Evolutionary conservation across 768 basidiomycete genomes (phyloP), one percentile per base, ranked within the genome.

Genomic region (Mycena rebaudengoi): DNA sequence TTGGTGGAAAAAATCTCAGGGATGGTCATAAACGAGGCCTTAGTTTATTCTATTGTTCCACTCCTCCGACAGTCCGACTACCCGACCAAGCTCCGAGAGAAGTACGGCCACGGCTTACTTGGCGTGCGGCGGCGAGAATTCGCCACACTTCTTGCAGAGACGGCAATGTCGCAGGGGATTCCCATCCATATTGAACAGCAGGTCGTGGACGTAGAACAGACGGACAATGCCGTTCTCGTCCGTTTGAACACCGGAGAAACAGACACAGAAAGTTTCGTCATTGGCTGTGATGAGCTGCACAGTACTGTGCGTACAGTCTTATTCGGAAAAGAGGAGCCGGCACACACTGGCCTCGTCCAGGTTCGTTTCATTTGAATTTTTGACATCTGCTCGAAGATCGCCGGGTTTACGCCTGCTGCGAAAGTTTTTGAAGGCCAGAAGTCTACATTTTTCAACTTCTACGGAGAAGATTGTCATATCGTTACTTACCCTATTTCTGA

Each of bases 241-340:
- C 66, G 41, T 5, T 79, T 83, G 62, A 71, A 68, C 33, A 78
- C 79, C 49, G 82, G 80, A 10, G 62, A 62, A 21, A 70, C 57
- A 44, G 80, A 77, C 43, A 74, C 65, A 0, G 81, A 76, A 7
- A 76, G 75, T 59, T 76, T 84, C 52, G 74, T 82, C 5, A 73
- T 82, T 10, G 82, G 82, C 21, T 81, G 80, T 67, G 82, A 83
- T 57, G 82, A 82, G 11, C 70, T 83, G 60, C 82, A 83, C 63
- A 79, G 79, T 63, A 74, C 70, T 51, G 80, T 81, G 12, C 73
- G 82, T 2, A 66, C 64, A 20, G 64, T 72, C 12, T 68, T 83
- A 14, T 81, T 82, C 55, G 82, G 82, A 2, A 66, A 75, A 46
- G 75, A 79, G 46, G 57, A 67, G 23, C 71, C 77, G 7, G 50